Evolutionary conservation across 2,329 filamentous ascomycete species (phyloP), one percentile per base, ranked within the genome.

Genomic region (Alternaria triticimaculans): DNA sequence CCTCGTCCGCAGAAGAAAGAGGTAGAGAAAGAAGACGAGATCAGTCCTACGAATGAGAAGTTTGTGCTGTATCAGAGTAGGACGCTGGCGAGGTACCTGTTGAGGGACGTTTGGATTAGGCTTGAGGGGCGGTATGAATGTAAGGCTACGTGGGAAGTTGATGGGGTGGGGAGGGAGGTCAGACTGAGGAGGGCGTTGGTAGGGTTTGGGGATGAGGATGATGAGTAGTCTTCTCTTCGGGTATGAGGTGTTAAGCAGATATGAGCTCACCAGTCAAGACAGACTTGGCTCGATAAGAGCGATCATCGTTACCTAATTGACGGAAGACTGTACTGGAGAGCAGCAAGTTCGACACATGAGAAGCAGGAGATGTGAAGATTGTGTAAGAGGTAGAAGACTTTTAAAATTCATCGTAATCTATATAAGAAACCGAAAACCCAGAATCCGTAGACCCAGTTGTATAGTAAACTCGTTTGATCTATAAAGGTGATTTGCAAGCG

Each of bases 331-430:
- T n/a, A n/a, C n/a, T n/a, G n/a, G n/a, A n/a, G n/a, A n/a, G n/a
- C n/a, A n/a, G n/a, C n/a, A n/a, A n/a, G n/a, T n/a, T n/a, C n/a
- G n/a, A n/a, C n/a, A n/a, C n/a, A n/a, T n/a, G n/a, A n/a, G n/a
- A n/a, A n/a, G n/a, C n/a, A n/a, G n/a, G n/a, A n/a, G n/a, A n/a
- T n/a, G n/a, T n/a, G n/a, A n/a, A n/a, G n/a, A n/a, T n/a, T n/a
- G n/a, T 33, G 14, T 87, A 75, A 89, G 94, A 70, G 93, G 93
- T 26, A 86, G 94, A 66, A 86, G 94, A 41, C 55, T 53, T 59
- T 59, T 62, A 33, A 21, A 59, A 59, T 61, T 43, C 33, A 25
- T 50, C 33, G 48, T 51, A 61, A 50, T 43, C 33, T 43, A 58
- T 49, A 50, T 37, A 33, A 23, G 23, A 44, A 59, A n/a, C 12